Base-by-base conservation (phyloP, 2,329 filamentous ascomycete genomes). In the Cladophialophora exuberans region DNA sequence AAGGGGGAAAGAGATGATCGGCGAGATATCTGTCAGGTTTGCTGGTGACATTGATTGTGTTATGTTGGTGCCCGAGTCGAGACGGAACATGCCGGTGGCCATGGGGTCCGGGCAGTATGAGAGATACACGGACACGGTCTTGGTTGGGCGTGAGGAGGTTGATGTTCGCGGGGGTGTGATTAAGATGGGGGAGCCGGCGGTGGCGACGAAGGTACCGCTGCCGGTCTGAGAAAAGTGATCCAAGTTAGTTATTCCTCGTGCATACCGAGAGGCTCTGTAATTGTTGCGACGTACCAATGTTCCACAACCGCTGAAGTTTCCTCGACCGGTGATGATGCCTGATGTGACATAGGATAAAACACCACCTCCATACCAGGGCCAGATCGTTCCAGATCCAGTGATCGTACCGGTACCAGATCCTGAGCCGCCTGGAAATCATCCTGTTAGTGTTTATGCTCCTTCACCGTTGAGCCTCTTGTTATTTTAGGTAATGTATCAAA, bases 321-420 rank as follows among this genome's bases (percentile, higher is more conserved):
- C 62, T 23, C 22, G 54, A 28, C 60, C 62, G 11, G 25, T 52
- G 15, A 61, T 46, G 4, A 52, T 59, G 31, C 62, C 62, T 10
- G 54, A 60, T 6, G 57, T 48, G 22, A 62, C 57, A 31, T 59
- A 44, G 18, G 55, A 59, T 6, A 62, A 20, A 26, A 57, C 35
- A 9, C 55, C 56, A 15, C 48, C 52, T 11, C 28, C 41, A 15
- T 18, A 26, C 2, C 54, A 53, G 2, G 62, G 62, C 59, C 60
- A 64, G 13, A 64, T 47, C 10, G 62, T 62, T 18, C 62, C 62
- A 10, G 45, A 35, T 11, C 62, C 62, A n/a, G 57, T 59, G 46
- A 62, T 45, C 9, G 56, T 60, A 7, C 59, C 61, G 10, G 48
- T 55, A 10, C 60, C 60, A 9, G 45, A 61, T 17, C 62, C 62